phyloP scores from a whole-genome alignment of 2,329 filamentous ascomycete species.

The Phyllosticta citribraziliensis region DNA sequence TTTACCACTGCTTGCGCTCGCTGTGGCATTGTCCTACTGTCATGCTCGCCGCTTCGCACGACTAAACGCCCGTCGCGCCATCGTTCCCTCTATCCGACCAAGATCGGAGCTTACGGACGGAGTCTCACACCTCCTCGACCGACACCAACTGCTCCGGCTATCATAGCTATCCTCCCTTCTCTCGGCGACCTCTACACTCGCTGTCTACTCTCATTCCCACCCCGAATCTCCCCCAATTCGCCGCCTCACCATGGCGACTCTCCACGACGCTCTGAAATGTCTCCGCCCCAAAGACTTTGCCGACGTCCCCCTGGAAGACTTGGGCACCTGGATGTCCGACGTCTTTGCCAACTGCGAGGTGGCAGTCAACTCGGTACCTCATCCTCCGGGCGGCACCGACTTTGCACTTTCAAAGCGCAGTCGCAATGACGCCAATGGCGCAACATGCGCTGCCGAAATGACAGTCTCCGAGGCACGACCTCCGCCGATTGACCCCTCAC shows the following conservation, averaged over 20 bases:
- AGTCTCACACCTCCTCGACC: background rate
- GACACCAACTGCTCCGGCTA: background rate
- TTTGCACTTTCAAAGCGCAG: slow-evolving; percentile 42
- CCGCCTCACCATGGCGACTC: slow-evolving; percentile 12
- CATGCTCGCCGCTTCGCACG: background rate
- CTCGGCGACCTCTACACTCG: background rate
- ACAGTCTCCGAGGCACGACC: slow-evolving; percentile 42
- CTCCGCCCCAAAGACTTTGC: slow-evolving; percentile 35
- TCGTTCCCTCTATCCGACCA: background rate
- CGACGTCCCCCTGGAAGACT: slow-evolving; percentile 34
- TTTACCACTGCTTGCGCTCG: background rate
- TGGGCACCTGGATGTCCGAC: slow-evolving; percentile 30
- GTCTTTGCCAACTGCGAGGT: slow-evolving; percentile 51
- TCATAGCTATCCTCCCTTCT: background rate
- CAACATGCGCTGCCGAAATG: slow-evolving; percentile 41
- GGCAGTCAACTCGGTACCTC: slow-evolving; percentile 68
- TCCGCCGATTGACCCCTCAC: slow-evolving; percentile 41
- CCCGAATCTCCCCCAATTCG: background rate
- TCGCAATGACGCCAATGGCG: slow-evolving; percentile 46
- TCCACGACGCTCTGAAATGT: slow-evolving; percentile 37
- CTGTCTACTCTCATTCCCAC: background rate
- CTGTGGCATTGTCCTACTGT: background rate
- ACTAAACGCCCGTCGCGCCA: background rate
- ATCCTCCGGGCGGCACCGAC: slow-evolving; percentile 37
- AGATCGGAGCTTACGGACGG: slow-evolving; percentile 8